Base-by-base conservation (phyloP, 163 green algal genomes). In the Scenedesmus sp. region DNA sequence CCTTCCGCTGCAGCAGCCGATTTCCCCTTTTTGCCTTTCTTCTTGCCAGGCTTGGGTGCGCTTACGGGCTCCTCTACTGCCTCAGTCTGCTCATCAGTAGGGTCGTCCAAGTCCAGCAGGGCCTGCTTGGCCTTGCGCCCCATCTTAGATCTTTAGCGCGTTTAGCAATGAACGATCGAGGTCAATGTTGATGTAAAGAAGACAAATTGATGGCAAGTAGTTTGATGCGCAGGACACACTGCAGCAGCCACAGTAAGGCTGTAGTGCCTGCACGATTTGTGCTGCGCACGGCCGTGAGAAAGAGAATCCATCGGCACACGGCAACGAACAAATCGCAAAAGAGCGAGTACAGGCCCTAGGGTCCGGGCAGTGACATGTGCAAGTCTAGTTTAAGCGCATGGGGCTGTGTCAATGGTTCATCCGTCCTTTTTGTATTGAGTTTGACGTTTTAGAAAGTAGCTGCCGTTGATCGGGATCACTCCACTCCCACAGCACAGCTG, bases 21-120 rank as follows among this genome's bases (percentile, higher is more conserved):
- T 54, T 91, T 91, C 60, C 94, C 94, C 76, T 95, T 94, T 86
- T 95, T 95, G 74, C 94, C 93, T 67, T 92, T 90, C 74, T 94
- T 91, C 57, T 70, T 87, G 1, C 88, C 86, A 6, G 86, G 57
- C 1, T 87, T 89, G 0, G 87, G 86, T 23, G 84, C 56, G 82
- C 84, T 92, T 62, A 18, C 82, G 77, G 8, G 84, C 92, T 91
- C 94, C 18, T 93, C 91, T 5, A 60, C 87, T 87, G 76, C 87
- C 66, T 67, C 60, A 34, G 55, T 3, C 16, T 76, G 83, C 9
- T 34, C 64, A 1, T 55, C 92, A 23, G 88, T 57, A 34, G 84
- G 77, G n/a, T 94, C 90, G 15, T 88, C 90, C 23, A 95, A 64
- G 55, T 96, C 94, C 16, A 94, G 57, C 9, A 93, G 70, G 59